These are phyloP conservation scores for Zopfochytrium polystomum DNA, from an alignment of 371 early-diverging fungal genomes.

Conservation along the genomic window DNA sequence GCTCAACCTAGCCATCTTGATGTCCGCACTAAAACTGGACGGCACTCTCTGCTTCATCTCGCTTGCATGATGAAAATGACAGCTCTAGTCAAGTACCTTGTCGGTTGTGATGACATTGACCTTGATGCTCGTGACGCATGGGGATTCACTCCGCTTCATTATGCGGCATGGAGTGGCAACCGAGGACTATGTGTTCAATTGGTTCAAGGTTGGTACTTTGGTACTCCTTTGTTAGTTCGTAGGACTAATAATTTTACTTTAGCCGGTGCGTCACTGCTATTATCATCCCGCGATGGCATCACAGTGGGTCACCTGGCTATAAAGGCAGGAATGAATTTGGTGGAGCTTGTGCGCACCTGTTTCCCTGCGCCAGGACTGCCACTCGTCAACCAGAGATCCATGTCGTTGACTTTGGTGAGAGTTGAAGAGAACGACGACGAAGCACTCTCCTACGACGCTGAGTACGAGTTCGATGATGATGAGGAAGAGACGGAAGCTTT, in stretches of 20 bases:
- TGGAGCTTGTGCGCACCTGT: background rate
- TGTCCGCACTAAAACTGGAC: conserved; percentile 8
- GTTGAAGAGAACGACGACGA: conserved; percentile 9
- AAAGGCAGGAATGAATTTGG: background rate
- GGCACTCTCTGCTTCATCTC: conserved; percentile 51
- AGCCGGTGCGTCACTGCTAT: conserved; percentile 18
- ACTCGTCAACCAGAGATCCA: too few relatives aligned
- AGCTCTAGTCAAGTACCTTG: conserved; percentile 39
- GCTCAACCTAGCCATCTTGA: background rate
- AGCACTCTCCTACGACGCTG: background rate
- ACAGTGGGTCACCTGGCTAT: conserved; percentile 12
- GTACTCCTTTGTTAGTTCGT: background rate
- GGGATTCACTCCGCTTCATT: conserved; percentile 54
- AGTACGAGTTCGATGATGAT: background rate
- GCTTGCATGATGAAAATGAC: conserved; percentile 49
- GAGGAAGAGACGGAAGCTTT: too few relatives aligned
- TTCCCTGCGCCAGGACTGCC: conserved; percentile 1
- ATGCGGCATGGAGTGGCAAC: conserved; percentile 46
- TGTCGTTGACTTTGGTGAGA: too few relatives aligned
- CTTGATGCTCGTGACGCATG: conserved; percentile 44
- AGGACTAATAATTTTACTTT: background rate
- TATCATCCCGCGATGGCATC: conserved; percentile 9
- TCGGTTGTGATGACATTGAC: conserved; percentile 17
- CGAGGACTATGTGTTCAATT: conserved; percentile 36
- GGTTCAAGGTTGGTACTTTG: conserved; percentile 31